These are phyloP conservation scores for Nasturtium officinale DNA, from an alignment of 345 rosid species.

Conservation along the genomic window DNA sequence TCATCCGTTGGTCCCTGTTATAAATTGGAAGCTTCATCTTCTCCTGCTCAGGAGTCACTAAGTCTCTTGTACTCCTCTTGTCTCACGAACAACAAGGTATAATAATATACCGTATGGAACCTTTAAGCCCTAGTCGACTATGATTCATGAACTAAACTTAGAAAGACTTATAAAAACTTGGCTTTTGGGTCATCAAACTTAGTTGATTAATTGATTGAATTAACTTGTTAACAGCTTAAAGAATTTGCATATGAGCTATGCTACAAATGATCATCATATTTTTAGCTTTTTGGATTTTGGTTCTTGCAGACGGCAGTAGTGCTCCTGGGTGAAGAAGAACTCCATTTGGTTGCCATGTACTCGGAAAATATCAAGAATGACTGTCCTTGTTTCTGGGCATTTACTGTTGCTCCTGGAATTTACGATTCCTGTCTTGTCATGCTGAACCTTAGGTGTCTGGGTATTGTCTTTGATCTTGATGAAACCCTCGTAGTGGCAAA, in stretches of 20 bases:
- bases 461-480: slow-evolving; percentile 97
- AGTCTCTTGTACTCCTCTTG: slow-evolving; percentile 75
- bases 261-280: slow-evolving; percentile 3
- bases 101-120: slow-evolving; percentile 40
- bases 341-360: slow-evolving; percentile 93
- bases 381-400: slow-evolving; percentile 91
- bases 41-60: slow-evolving; percentile 52
- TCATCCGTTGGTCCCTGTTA: slow-evolving; percentile 76
- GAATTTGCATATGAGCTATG: slow-evolving; percentile 6
- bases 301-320: slow-evolving; percentile 84
- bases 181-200: slow-evolving; percentile 3
- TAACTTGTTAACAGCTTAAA: slow-evolving; percentile 11
- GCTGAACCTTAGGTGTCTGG: slow-evolving; percentile 93
- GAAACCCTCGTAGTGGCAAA: slow-evolving; percentile 97
- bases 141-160: background rate
- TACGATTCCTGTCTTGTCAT: slow-evolving; percentile 80
- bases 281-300: slow-evolving; percentile 15
- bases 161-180: background rate
- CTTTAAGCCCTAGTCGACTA: background rate
- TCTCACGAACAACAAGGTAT: slow-evolving; percentile 90
- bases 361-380: slow-evolving; percentile 55
- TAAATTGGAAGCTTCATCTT: slow-evolving; percentile 69
- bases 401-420: slow-evolving; percentile 68
- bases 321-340: slow-evolving; percentile 75
- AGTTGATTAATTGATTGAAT: background rate